Conservation (phyloP, 345 rosid genomes). For the Capsella bursapastoris region DNA sequence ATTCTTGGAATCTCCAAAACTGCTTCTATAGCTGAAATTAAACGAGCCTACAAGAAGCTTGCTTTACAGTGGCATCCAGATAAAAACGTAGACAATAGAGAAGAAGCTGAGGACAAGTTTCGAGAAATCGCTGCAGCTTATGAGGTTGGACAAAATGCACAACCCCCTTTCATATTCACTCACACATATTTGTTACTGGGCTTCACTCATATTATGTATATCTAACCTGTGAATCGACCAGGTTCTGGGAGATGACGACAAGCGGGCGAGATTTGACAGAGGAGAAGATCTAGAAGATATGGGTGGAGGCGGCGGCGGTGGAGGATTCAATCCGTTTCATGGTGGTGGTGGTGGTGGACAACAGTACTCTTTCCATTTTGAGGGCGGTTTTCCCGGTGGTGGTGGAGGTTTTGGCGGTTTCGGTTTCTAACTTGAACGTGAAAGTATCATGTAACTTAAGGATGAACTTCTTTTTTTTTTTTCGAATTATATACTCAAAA, state of each 20-base stretch:
- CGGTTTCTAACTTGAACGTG: slow-evolving; percentile 54
- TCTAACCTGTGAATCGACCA: slow-evolving; percentile 35
- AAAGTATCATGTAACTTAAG: slow-evolving; percentile 36
- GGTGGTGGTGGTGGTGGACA: slow-evolving; percentile 81
- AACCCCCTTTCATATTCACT: slow-evolving; percentile 4
- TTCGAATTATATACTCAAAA: slow-evolving; percentile 31
- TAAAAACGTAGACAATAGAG: slow-evolving; percentile 89
- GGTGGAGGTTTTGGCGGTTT: slow-evolving; percentile 80
- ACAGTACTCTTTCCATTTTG: slow-evolving; percentile 79
- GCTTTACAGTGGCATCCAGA: slow-evolving; percentile 99
- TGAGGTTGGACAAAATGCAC: slow-evolving; percentile 58
- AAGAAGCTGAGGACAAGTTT: slow-evolving; percentile 94
- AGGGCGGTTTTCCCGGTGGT: slow-evolving; percentile 93
- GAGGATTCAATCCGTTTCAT: slow-evolving; percentile 85
- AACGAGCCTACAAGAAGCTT: slow-evolving; percentile 92
- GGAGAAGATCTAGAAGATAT: slow-evolving; percentile 95
- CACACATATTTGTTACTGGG: background rate
- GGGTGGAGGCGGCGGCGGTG: slow-evolving; percentile 73
- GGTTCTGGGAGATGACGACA: slow-evolving; percentile 94
- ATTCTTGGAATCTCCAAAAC: slow-evolving; percentile 83
- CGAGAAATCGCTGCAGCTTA: slow-evolving; percentile 96
- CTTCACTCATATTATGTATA: background rate
- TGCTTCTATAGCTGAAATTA: slow-evolving; percentile 82
- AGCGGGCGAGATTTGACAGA: slow-evolving; percentile 82
- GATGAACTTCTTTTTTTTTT: background rate